Base-by-base conservation (phyloP, 108 stramenopile species). In the Conticribra weissflogii region DNA sequence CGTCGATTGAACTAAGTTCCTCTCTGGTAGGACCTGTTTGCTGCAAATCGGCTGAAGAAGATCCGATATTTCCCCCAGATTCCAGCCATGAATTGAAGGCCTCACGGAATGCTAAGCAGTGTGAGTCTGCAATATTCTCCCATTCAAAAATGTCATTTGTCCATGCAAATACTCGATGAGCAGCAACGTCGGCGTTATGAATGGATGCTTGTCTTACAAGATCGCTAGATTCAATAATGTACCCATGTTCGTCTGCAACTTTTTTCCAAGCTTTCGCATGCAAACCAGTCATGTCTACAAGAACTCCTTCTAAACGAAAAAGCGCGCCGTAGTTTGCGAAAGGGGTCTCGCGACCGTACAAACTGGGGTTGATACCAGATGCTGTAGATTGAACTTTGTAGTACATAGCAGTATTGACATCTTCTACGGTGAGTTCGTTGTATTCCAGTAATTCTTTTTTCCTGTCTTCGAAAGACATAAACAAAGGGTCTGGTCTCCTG, bases 251-350 rank as follows among this genome's bases (percentile, higher is more conserved):
- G 54, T 86, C 84, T 5, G 87, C 84, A n/a, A 87, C 85, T 45
- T 76, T 78, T 50, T 81, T 81, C 92, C 92, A 93, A 16, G 82
- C 86, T 71, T 82, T 72, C 33, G 68, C 63, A 9, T 90, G 83
- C 47, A 93, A 56, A 23, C 87, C 89, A 23, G 83, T 81, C 19
- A 88, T 60, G 63, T 93, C 92, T 3, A 90, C 86, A 15, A 88
- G 60, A 9, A 87, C 83, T 4, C 92, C 92, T 59, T 93, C 92
- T 22, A 93, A 66, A 48, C 92, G 64, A 52, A 93, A 90, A 14
- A 93, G 81, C 3, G 89, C 89, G 21, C 92, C 92, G 51, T 83
- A 89, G 41, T 87, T 87, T 30, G 78, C 79, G 71, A 88, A 89
- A 19, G 91, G 91, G 30, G 85, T 83, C 63, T 93, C 88, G 22